Evolutionary conservation across 345 rosid species (phyloP), one percentile per base, ranked within the genome.

Genomic region (Citropsis articulata): DNA sequence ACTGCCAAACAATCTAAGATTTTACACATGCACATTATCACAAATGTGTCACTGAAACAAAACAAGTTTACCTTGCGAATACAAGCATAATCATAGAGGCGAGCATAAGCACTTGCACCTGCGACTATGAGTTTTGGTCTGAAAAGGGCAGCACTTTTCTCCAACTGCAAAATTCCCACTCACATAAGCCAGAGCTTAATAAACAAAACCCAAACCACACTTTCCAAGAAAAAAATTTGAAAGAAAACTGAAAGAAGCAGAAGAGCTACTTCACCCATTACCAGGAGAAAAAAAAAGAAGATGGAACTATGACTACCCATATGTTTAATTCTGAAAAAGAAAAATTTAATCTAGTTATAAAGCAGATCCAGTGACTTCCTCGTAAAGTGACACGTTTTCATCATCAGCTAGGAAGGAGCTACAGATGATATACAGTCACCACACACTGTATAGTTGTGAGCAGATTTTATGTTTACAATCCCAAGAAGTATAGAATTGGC

Each of bases 61-160:
- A 82, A 77, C 24, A 22, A 76, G 40, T 55, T 81, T 83, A 95
- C 99, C 95, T 93, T 91, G 36, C 97, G 93, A 14, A 95, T 95
- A 18, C 84, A 90, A n/a, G 94, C 98, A 86, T 95, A 95, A 70
- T 93, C 98, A 84, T 93, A 95, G 42, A 93, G 89, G 53, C 97
- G 97, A 68, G 99, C 97, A 88, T 95, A 95, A 64, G 99, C 99
- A 81, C 99, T 93, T 71, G 99, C 99, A 75, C 99, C 98, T 63
- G 99, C 99, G 69, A 95, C 97, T 71, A 95, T 89, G 77, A 95
- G 93, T 79, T 95, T 95, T 72, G 99, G 99, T 83, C 99, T 89
- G 85, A 92, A 95, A 76, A 95, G 95, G 66, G 85, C 71, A 0
- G 95, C 98, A 77, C 89, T 95, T 83, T 86, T 95, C 83, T 93